A percentile compares a stretch with the other conserved stretches of the same genome.
Conservation (phyloP, 2,329 filamentous ascomycete genomes). For the Aspergillus tanneri region DNA sequence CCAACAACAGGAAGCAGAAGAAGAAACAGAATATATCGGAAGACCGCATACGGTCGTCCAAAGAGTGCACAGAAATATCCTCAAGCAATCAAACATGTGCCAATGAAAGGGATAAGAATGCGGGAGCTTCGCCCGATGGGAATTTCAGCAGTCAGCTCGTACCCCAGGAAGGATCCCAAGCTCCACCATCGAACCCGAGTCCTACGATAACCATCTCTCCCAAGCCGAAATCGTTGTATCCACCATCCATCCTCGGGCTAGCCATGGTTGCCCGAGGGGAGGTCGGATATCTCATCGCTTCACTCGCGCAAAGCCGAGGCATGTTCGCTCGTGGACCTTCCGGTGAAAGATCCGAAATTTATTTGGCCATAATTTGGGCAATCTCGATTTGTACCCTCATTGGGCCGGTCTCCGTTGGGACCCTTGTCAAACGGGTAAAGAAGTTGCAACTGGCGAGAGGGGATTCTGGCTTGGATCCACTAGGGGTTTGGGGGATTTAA, state of each 20-base stretch:
- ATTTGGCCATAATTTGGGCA: conserved; percentile 56
- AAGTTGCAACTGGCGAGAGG: conserved; percentile 35
- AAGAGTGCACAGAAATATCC: too few relatives aligned
- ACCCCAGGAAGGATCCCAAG: not conserved
- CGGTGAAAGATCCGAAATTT: conserved; percentile 45
- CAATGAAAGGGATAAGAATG: too few relatives aligned
- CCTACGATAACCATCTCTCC: not conserved
- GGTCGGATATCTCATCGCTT: conserved; percentile 74
- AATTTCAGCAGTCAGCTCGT: not conserved
- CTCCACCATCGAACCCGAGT: not conserved
- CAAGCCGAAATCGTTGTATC: conserved; percentile 64
- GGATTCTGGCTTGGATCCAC: conserved; percentile 34
- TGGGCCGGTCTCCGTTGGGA: conserved; percentile 54
- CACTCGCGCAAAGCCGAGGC: conserved; percentile 59
- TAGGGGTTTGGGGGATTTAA: conserved; percentile 47
- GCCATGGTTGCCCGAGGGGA: conserved; percentile 78
- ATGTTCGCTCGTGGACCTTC: conserved; percentile 39
- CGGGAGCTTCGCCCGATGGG: too few relatives aligned
- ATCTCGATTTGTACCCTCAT: conserved; percentile 58
- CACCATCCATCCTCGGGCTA: conserved; percentile 63
- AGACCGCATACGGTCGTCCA: too few relatives aligned
- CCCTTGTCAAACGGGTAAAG: conserved; percentile 50
- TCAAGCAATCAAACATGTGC: too few relatives aligned
- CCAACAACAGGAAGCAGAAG: too few relatives aligned
- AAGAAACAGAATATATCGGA: too few relatives aligned